phyloP scores from a whole-genome alignment of 2,329 filamentous ascomycete species.

The Trichoderma asperellum region DNA sequence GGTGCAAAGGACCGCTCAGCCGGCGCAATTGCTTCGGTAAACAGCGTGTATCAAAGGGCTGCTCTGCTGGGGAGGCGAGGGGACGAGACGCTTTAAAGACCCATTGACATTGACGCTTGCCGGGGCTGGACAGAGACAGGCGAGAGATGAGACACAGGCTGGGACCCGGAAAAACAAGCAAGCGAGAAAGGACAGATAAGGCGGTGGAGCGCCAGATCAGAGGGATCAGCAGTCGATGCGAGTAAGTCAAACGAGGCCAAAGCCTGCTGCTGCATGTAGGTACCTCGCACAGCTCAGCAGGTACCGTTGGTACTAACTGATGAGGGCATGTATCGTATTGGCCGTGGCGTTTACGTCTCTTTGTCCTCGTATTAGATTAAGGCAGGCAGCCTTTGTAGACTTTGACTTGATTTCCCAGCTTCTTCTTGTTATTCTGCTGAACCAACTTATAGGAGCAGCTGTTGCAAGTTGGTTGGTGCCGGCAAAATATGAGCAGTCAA shows the following conservation, averaged over 20 bases:
- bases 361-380: neutral
- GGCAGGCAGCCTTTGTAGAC: neutral
- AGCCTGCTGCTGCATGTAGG: neutral
- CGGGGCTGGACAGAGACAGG: neutral
- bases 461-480: neutral
- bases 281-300: neutral
- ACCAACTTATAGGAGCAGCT: neutral
- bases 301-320: neutral
- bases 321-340: neutral
- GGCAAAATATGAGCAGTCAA: conserved; percentile 20
- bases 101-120: conserved; percentile 2
- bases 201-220: conserved; percentile 13
- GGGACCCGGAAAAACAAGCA: conserved; percentile 15
- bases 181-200: conserved; percentile 23
- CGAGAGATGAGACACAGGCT: neutral
- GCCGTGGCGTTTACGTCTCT: neutral
- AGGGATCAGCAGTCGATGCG: conserved; percentile 12
- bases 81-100: conserved; percentile 6
- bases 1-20: neutral
- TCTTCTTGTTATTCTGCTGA: neutral
- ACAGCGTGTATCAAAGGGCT: neutral
- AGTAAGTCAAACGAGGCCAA: neutral
- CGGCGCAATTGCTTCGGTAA: neutral
- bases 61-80: conserved; percentile 3
- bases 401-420: neutral